A percentile compares a stretch with the other conserved stretches of the same genome.
Evolutionary conservation across 2,329 filamentous ascomycete species (phyloP).

Genomic region (Nemania serpens): DNA sequence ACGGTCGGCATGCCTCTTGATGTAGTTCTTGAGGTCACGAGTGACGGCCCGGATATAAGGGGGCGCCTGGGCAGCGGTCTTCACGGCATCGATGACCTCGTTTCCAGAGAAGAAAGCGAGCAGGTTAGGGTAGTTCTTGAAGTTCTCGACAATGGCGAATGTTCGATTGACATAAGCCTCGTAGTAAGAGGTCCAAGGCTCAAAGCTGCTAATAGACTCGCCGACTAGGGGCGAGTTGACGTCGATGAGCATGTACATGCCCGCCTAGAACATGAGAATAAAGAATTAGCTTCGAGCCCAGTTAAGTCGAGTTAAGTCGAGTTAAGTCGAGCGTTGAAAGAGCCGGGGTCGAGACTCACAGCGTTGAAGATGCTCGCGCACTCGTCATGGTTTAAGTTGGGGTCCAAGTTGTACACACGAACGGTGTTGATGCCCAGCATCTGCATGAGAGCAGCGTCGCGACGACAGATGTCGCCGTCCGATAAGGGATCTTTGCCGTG

Average conservation of each 20-base stretch:
- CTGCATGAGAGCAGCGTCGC: slow-evolving; percentile 70
- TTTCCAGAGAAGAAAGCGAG: slow-evolving; percentile 79
- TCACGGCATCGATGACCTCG: slow-evolving; percentile 73
- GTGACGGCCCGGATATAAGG: slow-evolving; percentile 77
- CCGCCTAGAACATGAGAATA: slow-evolving; percentile 43
- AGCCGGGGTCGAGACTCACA: slow-evolving; percentile 36
- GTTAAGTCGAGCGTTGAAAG: no score
- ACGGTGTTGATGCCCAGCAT: slow-evolving; percentile 68
- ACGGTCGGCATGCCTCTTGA: slow-evolving; percentile 71
- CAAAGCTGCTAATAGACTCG: slow-evolving; percentile 58
- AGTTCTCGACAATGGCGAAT: slow-evolving; percentile 69
- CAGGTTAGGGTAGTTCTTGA: slow-evolving; percentile 69
- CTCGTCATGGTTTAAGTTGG: slow-evolving; percentile 67
- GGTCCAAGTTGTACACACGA: slow-evolving; percentile 71
- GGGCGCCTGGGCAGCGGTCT: slow-evolving; percentile 63
- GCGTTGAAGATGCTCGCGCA: slow-evolving; percentile 72
- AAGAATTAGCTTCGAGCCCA: not conserved
- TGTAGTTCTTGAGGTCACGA: slow-evolving; percentile 80
- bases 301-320: no score
- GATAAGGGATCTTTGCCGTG: slow-evolving; percentile 63
- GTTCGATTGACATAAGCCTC: slow-evolving; percentile 66
- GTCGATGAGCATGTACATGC: slow-evolving; percentile 72
- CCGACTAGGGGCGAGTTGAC: slow-evolving; percentile 68
- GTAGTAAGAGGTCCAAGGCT: slow-evolving; percentile 66
- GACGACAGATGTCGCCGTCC: slow-evolving; percentile 60